Conservation (phyloP, 2,329 filamentous ascomycete species). For the Cladosporium velox region DNA sequence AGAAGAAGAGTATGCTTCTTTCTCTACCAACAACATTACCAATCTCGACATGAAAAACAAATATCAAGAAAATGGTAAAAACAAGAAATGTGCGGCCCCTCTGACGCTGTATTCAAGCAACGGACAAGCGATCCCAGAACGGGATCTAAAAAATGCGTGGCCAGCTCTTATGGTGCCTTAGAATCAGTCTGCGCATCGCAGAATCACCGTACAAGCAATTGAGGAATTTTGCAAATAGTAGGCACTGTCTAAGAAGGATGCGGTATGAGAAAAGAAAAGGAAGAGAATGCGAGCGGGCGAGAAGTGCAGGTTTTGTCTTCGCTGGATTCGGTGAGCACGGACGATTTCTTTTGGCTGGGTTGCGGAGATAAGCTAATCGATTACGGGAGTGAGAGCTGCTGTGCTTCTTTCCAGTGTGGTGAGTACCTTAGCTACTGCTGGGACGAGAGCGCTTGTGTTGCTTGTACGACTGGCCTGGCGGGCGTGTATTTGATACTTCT, state of each 20-base stretch:
- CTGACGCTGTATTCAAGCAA: slow-evolving; percentile 25
- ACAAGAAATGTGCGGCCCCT: slow-evolving; percentile 18
- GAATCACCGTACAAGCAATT: slow-evolving; percentile 20
- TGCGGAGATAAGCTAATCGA: slow-evolving; percentile 18
- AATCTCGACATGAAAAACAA: background rate
- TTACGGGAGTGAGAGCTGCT: slow-evolving; percentile 8
- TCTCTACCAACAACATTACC: background rate
- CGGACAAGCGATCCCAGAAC: slow-evolving; percentile 22
- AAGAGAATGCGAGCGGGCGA: slow-evolving; percentile 1
- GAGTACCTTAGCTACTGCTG: background rate
- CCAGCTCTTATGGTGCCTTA: slow-evolving; percentile 23
- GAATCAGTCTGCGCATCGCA: slow-evolving; percentile 21
- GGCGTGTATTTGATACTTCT: background rate
- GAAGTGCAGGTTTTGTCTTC: slow-evolving; percentile 16
- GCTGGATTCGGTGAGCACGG: background rate
- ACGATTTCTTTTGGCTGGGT: background rate
- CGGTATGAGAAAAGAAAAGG: slow-evolving; percentile 2
- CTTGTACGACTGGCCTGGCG: background rate
- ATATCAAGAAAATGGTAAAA: background rate
- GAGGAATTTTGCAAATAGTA: slow-evolving; percentile 17
- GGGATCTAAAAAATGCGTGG: slow-evolving; percentile 25
- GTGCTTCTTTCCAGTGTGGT: background rate
- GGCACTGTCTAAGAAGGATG: slow-evolving; percentile 23
- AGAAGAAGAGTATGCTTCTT: background rate
- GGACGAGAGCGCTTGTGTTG: background rate